These are phyloP conservation scores for Candida verbasci DNA, from an alignment of 805 yeast species.

Conservation along the genomic window DNA sequence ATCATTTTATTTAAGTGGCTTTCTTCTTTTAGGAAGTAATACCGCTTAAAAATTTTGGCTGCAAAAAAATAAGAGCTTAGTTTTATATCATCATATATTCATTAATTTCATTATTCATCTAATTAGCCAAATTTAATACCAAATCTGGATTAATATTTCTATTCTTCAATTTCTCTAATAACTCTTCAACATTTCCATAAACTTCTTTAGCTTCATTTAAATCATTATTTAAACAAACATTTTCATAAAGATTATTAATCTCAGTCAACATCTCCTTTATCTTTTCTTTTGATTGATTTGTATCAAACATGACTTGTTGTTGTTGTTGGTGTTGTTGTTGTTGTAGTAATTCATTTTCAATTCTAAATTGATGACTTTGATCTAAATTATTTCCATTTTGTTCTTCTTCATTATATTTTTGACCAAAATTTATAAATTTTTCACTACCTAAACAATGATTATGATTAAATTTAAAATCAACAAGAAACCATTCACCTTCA, in stretches of 20 bases:
- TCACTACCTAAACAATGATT: slow-evolving; percentile 1
- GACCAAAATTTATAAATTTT: background rate
- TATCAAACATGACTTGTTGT: background rate
- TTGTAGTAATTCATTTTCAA: too few species aligned
- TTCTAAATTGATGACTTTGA: too few species aligned
- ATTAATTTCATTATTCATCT: background rate
- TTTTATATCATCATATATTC: background rate
- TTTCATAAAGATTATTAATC: background rate
- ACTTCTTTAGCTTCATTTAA: background rate
- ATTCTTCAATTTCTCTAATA: background rate
- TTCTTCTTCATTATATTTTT: background rate
- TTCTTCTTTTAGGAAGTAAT: background rate
- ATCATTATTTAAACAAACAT: background rate
- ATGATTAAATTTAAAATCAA: background rate
- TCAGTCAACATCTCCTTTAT: background rate
- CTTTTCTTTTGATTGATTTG: background rate
- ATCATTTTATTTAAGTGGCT: too few species aligned
- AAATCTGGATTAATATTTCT: background rate
- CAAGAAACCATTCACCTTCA: background rate
- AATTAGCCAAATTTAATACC: too few species aligned
- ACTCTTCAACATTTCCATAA: background rate
- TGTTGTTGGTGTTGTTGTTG: too few species aligned
- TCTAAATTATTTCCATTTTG: too few species aligned
- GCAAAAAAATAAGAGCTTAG: too few species aligned
- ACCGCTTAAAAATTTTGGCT: too few species aligned